A percentile compares a stretch with the other conserved stretches of the same genome.
Conservation (phyloP, 345 rosid species). For the Populus simonii region DNA sequence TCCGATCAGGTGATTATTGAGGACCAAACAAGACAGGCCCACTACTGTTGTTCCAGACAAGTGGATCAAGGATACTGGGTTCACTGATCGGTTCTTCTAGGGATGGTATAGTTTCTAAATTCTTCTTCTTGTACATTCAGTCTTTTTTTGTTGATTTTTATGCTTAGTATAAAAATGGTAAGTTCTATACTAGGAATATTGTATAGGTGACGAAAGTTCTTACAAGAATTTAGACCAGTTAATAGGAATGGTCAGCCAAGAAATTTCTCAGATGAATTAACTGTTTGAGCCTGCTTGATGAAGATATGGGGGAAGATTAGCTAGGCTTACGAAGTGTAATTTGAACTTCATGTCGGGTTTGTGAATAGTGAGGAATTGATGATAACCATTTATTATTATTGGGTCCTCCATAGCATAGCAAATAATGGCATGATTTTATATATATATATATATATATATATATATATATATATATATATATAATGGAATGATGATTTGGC, state of each 20-base stretch:
- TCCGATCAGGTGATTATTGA: constrained; percentile 31
- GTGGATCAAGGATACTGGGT: constrained; percentile 51
- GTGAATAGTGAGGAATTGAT: too few relatives aligned
- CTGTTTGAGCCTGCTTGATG: too few relatives aligned
- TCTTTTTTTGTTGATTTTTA: not conserved
- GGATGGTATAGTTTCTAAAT: constrained; percentile 33
- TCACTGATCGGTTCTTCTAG: constrained; percentile 79
- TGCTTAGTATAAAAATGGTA: not conserved
- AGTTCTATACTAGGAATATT: not conserved
- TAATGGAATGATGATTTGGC: not conserved
- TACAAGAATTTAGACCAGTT: not conserved
- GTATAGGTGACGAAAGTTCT: not conserved
- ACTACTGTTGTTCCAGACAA: constrained; percentile 60
- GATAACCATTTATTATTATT: too few relatives aligned
- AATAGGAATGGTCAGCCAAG: too few relatives aligned
- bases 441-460: too few relatives aligned
- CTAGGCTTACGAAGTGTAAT: too few relatives aligned
- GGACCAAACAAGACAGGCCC: constrained; percentile 32
- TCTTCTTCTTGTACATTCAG: not conserved
- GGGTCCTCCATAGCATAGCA: too few relatives aligned
- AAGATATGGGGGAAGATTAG: too few relatives aligned
- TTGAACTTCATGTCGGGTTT: too few relatives aligned
- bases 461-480: too few relatives aligned
- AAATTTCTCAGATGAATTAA: too few relatives aligned
- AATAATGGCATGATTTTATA: too few relatives aligned